These are phyloP conservation scores for Amphibolis antarctica DNA, from an alignment of 106 monocot species.

Conservation along the genomic window DNA sequence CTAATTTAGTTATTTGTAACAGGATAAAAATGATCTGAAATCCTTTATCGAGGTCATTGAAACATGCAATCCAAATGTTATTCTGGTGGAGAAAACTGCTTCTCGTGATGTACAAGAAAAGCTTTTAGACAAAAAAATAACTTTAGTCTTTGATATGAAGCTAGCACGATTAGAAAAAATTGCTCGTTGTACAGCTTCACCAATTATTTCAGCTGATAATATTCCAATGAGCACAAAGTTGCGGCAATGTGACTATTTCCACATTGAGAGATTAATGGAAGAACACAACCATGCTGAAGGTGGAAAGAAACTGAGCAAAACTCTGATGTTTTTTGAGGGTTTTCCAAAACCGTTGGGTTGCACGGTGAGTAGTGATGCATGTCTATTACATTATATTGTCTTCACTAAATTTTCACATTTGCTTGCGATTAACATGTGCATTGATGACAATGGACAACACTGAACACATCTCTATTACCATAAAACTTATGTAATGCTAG, in stretches of 20 bases:
- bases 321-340: conserved; percentile 84
- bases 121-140: conserved; percentile 52
- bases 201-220: conserved; percentile 48
- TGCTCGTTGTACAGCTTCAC: conserved; percentile 75
- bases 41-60: conserved; percentile 49
- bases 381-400: background rate
- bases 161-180: conserved; percentile 54
- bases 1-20: conserved; percentile 6
- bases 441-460: no score
- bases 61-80: conserved; percentile 61
- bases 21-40: conserved; percentile 66
- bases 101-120: conserved; percentile 72
- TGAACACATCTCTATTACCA: no score
- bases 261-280: conserved; percentile 67
- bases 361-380: conserved; percentile 42
- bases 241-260: conserved; percentile 60
- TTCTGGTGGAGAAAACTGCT: conserved; percentile 87
- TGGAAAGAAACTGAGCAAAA: conserved; percentile 61
- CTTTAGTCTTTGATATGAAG: conserved; percentile 87
- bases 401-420: background rate
- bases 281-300: conserved; percentile 49
- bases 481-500: no score
- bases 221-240: conserved; percentile 26
- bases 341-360: conserved; percentile 82
- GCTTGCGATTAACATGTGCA: background rate